phyloP scores from a whole-genome alignment of 2,329 filamentous ascomycete genomes.

The Canariomyces notabilis region DNA sequence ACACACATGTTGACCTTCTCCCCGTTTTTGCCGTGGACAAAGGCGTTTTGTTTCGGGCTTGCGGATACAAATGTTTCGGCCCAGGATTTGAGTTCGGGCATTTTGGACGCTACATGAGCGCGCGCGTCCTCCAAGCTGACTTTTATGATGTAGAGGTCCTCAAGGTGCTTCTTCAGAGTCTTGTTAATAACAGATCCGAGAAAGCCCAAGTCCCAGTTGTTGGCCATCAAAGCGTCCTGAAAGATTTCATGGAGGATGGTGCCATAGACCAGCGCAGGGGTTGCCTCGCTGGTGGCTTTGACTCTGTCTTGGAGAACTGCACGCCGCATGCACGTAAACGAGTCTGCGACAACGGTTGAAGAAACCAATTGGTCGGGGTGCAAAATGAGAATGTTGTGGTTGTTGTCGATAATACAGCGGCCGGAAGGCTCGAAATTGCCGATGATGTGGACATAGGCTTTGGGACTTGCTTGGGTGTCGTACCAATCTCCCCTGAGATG shows the following conservation, averaged over 20 bases:
- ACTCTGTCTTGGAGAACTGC: conserved; percentile 92
- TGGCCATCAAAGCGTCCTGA: conserved; percentile 79
- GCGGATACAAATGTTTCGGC: conserved; percentile 72
- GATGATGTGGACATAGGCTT: conserved; percentile 81
- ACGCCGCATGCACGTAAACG: conserved; percentile 83
- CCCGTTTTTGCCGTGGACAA: conserved; percentile 74
- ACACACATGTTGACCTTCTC: conserved; percentile 76
- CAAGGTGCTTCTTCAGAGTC: conserved; percentile 71
- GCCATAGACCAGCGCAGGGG: conserved; percentile 80
- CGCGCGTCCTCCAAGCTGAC: conserved; percentile 67
- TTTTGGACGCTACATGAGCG: conserved; percentile 77
- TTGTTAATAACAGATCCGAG: conserved; percentile 61
- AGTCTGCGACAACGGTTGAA: conserved; percentile 92
- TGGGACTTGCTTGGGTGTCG: conserved; percentile 68
- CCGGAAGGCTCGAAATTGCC: conserved; percentile 66
- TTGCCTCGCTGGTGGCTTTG: conserved; percentile 79
- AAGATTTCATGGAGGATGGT: conserved; percentile 94
- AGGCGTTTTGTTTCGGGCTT: conserved; percentile 58
- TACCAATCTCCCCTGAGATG: conserved; percentile 82
- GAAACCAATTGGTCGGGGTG: conserved; percentile 96
- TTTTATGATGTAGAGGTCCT: conserved; percentile 84
- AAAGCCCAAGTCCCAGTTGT: conserved; percentile 70
- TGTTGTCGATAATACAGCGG: conserved; percentile 77
- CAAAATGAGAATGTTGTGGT: conserved; percentile 77
- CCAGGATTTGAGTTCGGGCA: conserved; percentile 78